These are phyloP conservation scores for Pseudocercospora eumusae DNA, from an alignment of 2,329 filamentous ascomycete species.

Conservation along the genomic window DNA sequence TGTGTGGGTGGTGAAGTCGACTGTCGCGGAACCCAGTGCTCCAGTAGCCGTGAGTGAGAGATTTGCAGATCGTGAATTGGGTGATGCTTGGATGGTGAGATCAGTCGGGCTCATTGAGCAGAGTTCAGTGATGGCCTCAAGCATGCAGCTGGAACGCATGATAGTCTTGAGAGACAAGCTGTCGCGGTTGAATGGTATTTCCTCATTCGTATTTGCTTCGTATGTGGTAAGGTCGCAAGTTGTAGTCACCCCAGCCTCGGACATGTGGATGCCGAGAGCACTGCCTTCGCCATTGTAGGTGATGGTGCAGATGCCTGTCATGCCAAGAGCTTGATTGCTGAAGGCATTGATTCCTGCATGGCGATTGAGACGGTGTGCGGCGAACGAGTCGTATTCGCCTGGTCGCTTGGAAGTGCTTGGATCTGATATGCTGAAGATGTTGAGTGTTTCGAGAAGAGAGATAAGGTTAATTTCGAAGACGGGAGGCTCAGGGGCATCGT, in stretches of 20 bases:
- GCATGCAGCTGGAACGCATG: slow-evolving; percentile 74
- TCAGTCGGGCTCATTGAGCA: slow-evolving; percentile 63
- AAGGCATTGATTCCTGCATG: slow-evolving; percentile 66
- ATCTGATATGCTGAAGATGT: slow-evolving; percentile 78
- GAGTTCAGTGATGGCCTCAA: slow-evolving; percentile 71
- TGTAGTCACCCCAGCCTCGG: slow-evolving; percentile 83
- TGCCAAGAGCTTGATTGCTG: slow-evolving; percentile 76
- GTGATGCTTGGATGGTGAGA: slow-evolving; percentile 54
- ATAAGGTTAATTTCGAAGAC: slow-evolving; percentile 85
- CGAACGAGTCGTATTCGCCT: slow-evolving; percentile 44
- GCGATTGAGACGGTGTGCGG: slow-evolving; percentile 40
- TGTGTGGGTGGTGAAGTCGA: slow-evolving; percentile 54
- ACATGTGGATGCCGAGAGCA: slow-evolving; percentile 79
- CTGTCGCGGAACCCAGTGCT: slow-evolving; percentile 60
- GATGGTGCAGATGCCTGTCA: slow-evolving; percentile 82
- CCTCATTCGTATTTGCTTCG: slow-evolving; percentile 53
- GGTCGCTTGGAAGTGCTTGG: slow-evolving; percentile 40
- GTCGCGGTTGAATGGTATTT: slow-evolving; percentile 85
- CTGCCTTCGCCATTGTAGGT: slow-evolving; percentile 73
- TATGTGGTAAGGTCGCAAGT: slow-evolving; percentile 91
- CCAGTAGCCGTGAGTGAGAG: slow-evolving; percentile 71
- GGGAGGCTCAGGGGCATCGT: slow-evolving; percentile 54
- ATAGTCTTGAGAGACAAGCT: slow-evolving; percentile 88
- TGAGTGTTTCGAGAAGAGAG: slow-evolving; percentile 86
- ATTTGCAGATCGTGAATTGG: slow-evolving; percentile 45